Evolutionary conservation across 495 filamentous ascomycete species (phyloP), one percentile per base, ranked within the genome.

Genomic region (Xylaria acuta): DNA sequence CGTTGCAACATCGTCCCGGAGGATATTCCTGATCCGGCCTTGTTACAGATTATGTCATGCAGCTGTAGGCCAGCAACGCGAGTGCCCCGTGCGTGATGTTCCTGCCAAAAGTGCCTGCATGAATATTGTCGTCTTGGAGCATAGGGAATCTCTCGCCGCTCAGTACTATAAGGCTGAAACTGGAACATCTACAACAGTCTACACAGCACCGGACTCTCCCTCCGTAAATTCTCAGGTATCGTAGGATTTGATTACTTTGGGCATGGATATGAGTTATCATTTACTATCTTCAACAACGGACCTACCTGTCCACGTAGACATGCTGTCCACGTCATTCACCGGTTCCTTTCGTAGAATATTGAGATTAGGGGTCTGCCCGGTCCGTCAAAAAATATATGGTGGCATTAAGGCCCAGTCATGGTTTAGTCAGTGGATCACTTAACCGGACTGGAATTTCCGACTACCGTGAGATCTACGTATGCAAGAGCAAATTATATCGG

Each of bases 101-200:
- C 70, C 51, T 72, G 70, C 56, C 70, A 72, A 53, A 60, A 51
- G 70, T 72, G 70, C 70, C 41, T 72, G 70, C 70, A 72, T 72
- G 49, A 53, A 7, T 43, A 9, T 58, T 18, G 38, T 45, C 22
- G 70, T 72, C 63, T 72, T 53, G 49, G 63, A 56, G 70, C 38
- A 47, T 65, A 40, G 27, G 38, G 20, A 49, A 12, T 38, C 40
- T 58, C 49, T 67, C 34, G 63, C 47, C 60, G 22, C n/a, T 36
- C 32, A 62, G 45, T 56, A 34, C 25, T 53, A 41, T 60, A 67
- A 72, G 70, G 70, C 70, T 72, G 70, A 70, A 56, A 67, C 47
- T 32, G 6, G 45, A 51, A 53, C 25, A 16, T 41, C 27, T 27
- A 47, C 7, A 65, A 47, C 34, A 32, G 41, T 27, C 41, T 65